Conservation (phyloP, 306 rosid genomes). For the Canavalia ensiformis region DNA sequence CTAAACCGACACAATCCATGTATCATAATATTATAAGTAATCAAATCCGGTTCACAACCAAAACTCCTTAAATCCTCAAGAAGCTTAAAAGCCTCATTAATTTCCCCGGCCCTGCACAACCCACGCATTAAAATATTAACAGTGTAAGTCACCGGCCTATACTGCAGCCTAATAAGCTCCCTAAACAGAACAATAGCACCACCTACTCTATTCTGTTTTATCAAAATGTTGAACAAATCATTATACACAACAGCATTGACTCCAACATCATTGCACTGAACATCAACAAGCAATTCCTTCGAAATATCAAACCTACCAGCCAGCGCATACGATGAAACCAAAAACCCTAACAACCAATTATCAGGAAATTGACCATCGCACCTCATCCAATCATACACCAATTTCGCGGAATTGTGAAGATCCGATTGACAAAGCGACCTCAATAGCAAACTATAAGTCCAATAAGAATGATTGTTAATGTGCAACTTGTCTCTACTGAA, state of each 20-base stretch:
- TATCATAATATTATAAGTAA: conserved; percentile 1
- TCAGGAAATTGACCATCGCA: background rate
- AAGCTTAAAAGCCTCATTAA: conserved; percentile 17
- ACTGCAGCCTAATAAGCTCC: background rate
- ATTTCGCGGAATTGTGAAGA: background rate
- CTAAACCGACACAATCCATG: conserved; percentile 9
- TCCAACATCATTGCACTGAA: background rate
- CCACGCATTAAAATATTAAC: conserved; percentile 20
- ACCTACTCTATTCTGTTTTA: conserved; percentile 1
- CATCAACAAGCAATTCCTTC: background rate
- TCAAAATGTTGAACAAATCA: background rate
- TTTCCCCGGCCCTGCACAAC: conserved; percentile 9
- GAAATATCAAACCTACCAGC: conserved; percentile 1
- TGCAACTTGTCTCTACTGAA: conserved; percentile 19
- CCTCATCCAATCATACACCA: conserved; percentile 9
- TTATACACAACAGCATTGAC: conserved; percentile 12
- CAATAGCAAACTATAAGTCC: background rate
- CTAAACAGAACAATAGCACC: conserved; percentile 28
- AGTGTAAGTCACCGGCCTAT: background rate
- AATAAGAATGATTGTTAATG: conserved; percentile 6
- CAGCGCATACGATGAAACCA: background rate
- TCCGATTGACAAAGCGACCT: conserved; percentile 5
- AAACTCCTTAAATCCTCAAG: conserved; percentile 6
- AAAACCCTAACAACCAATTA: conserved; percentile 2
- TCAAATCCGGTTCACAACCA: conserved; percentile 20